Evolutionary conservation across 2,329 filamentous ascomycete species (phyloP), one percentile per base, ranked within the genome.

Genomic region (Aspergillus pseudoglaucus): DNA sequence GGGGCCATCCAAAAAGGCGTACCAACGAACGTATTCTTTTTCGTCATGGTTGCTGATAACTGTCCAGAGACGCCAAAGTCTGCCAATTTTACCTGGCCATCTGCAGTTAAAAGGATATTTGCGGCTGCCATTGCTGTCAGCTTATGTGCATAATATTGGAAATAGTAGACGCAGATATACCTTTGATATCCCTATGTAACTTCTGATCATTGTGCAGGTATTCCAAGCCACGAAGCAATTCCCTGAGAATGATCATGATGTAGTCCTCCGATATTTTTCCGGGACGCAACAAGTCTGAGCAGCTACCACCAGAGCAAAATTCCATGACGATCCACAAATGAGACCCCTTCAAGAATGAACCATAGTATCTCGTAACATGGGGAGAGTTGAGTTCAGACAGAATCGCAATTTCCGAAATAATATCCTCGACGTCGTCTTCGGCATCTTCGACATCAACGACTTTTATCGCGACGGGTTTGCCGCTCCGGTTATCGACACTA

Each of bases 321-420:
- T 98, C 93, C 93, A 98, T 98, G 67, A 97, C 90, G 59, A 98
- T 98, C 93, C 93, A 98, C 61, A 98, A 74, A 73, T 97, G 88
- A 2, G 90, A 93, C 20, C 91, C 93, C 64, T 95, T 95, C 58
- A 95, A 83, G 64, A 93, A 97, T 48, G 91, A 96, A 57, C 93
- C 93, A 73, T 95, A 90, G 75, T 98, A 98, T 69, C 94, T 93
- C 35, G 93, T 98, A 53, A 97, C 91, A 65, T 94, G 95, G 15
- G 90, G 90, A 15, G 91, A 97, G 71, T 94, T 88, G 56, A 98
- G 82, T 70, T 95, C 91, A 27, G 93, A 95, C 47, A 98, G 79
- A 60, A 98, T 97, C 57, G 91, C 90, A 59, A 98, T 97, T 73
- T 98, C 93, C 68, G 95, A 90, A 67, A 97, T 96, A 61, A 98